phyloP scores from a whole-genome alignment of 139 green algal species.

The Pseudopediastrum boryanum region DNA sequence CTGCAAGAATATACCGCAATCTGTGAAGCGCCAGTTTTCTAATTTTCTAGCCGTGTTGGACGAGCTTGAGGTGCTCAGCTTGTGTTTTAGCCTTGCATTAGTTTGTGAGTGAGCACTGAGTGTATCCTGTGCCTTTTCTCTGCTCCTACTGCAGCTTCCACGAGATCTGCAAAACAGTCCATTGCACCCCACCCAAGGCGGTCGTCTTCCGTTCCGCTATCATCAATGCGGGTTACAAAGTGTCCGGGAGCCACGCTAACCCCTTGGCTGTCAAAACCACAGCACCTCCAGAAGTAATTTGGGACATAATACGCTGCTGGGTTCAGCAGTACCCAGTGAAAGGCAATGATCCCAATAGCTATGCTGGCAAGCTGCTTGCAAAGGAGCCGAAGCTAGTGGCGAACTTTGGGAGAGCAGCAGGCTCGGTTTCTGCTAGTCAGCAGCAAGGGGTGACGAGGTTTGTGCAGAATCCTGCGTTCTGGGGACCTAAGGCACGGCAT shows the following conservation, averaged over 20 bases:
- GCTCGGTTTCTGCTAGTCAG: conserved; percentile 49
- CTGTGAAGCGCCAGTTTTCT: too few relatives aligned
- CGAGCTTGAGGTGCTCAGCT: too few relatives aligned
- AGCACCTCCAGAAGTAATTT: conserved; percentile 82
- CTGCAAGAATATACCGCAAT: too few relatives aligned
- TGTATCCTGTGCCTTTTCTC: not conserved
- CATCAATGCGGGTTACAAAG: conserved; percentile 84
- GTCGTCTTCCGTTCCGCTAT: conserved; percentile 87
- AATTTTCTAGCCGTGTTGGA: too few relatives aligned
- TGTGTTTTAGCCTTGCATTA: too few relatives aligned
- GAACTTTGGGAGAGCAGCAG: conserved; percentile 68
- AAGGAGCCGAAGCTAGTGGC: conserved; percentile 76
- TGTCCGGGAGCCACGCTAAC: conserved; percentile 85
- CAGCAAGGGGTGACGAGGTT: conserved; percentile 43
- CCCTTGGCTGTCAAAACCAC: conserved; percentile 95
- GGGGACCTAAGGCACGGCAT: conserved; percentile 85
- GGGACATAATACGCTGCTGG: conserved; percentile 84
- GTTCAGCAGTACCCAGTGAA: conserved; percentile 72
- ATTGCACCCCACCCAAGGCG: conserved; percentile 65
- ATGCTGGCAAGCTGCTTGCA: conserved; percentile 68
- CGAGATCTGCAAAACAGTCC: conserved; percentile 78
- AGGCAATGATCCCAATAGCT: conserved; percentile 47
- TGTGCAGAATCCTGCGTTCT: conserved; percentile 89
- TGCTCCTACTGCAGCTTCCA: conserved; percentile 68
- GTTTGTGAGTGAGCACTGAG: too few relatives aligned